Base-by-base conservation (phyloP, 805 yeast species). In the Wickerhamomyces rabaulensis region DNA sequence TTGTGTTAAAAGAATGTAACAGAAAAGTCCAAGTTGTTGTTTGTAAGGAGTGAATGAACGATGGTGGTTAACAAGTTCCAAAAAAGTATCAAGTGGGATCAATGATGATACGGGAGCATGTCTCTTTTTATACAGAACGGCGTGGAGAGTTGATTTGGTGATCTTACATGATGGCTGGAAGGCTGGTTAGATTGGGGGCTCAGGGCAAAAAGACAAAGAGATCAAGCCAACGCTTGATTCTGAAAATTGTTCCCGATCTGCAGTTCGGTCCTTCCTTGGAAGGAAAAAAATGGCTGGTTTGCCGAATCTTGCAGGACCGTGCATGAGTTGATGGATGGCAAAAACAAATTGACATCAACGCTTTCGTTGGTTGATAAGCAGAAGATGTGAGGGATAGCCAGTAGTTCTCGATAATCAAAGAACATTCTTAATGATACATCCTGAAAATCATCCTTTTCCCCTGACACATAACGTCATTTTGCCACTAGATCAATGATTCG, bases 41-140 rank as follows among this genome's bases (percentile, higher is more conserved):
- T 37, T n/a, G 17, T 27, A 36, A 42, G 5, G 41, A 37, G 41
- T 42, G 45, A 26, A 26, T 40, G 42, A 26, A 40, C 12, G 26
- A 19, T 39, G 17, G 6, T 39, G 16, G 21, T 36, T 36, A 20
- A 19, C 23, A 36, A 35, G 38, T 9, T 25, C 12, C 27, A 35
- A 9, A 35, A 15, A 35, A 16, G 17, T 35, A 35, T 35, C 6
- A 5, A 5, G 16, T n/a, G 6, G 16, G 4, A 33, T 33, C 20
- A 33, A 16, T 16, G 10, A 8, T 20, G 10, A 16, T 12, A 33
- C 20, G 20, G 36, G 20, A 33, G 4, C 36, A 33, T 33, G 17
- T 8, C 36, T 17, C 36, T 16, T 33, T 33, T 16, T 33, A 33
- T 33, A 33, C 17, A 6, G 12, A 16, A 20, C 20, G 10, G 5